phyloP scores from a whole-genome alignment of 305 asterid species.

The Nicotiana rustica region DNA sequence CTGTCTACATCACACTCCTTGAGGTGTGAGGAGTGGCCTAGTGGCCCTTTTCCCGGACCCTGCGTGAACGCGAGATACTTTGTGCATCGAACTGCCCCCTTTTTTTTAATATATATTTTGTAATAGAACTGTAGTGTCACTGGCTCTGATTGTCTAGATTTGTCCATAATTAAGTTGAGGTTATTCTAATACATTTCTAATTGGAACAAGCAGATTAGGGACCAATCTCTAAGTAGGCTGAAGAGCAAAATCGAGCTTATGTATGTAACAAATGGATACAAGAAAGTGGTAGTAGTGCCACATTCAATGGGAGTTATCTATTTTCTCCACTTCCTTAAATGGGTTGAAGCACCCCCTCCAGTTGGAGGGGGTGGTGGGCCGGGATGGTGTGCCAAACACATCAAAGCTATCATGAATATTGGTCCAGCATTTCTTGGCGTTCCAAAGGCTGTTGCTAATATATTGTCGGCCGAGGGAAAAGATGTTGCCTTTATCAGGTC shows the following conservation, averaged over 20 bases:
- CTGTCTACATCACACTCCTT: too few species aligned
- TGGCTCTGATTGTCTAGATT: background rate
- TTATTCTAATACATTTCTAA: conserved; percentile 31
- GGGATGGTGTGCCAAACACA: conserved; percentile 82
- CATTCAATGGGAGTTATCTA: conserved; percentile 96
- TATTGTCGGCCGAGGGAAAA: conserved; percentile 86
- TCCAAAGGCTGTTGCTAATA: conserved; percentile 72
- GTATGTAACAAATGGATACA: conserved; percentile 71
- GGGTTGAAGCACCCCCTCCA: conserved; percentile 89
- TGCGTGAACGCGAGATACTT: too few species aligned
- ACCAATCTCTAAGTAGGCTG: conserved; percentile 79
- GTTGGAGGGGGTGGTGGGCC: conserved; percentile 93
- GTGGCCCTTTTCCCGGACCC: too few species aligned
- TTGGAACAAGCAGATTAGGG: conserved; percentile 66
- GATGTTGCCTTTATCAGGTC: conserved; percentile 87
- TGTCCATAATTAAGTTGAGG: background rate
- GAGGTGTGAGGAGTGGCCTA: too few species aligned
- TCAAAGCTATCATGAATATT: conserved; percentile 80
- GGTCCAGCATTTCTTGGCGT: conserved; percentile 92
- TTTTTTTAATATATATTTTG: background rate
- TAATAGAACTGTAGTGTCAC: background rate
- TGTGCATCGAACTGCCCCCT: too few species aligned
- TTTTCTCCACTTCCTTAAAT: conserved; percentile 88
- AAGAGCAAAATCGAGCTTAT: conserved; percentile 94
- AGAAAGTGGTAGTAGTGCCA: conserved; percentile 95